Evolutionary conservation across 2,329 filamentous ascomycete genomes (phyloP), one percentile per base, ranked within the genome.

Genomic region (Fusarium sp.): DNA sequence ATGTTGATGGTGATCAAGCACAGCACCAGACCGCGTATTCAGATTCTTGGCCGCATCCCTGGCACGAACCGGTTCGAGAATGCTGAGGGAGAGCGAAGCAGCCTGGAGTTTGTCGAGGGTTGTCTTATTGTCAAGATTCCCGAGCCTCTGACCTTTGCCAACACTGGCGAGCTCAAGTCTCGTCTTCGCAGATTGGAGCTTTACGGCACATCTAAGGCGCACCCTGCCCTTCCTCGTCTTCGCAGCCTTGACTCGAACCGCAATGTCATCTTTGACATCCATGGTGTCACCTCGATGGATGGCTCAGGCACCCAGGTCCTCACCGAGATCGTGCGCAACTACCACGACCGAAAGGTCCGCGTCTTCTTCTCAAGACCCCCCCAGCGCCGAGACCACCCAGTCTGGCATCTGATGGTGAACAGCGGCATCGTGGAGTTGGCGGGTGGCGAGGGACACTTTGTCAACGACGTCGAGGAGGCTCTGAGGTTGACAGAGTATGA

Each of bases 61-160:
- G 94, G 94, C 13, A 97, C 94, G 0, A 90, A 93, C 74, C 91
- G 91, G 6, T 98, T 97, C 79, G 94, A 96, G 74, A 97, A 97
- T 78, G 95, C 95, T 2, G 95, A 92, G 78, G 85, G 92, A 1
- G 90, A 93, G 66, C 89, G 92, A 0, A 91, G 93, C 52, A 88
- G 89, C 32, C 87, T 98, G 4, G 96, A 98, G 81, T 95, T 97
- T 78, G 89, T 98, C 63, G 95, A 98, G 74, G 94, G 96, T 18
- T 97, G 94, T 70, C 86, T 99, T 11, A 98, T 99, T 70, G 95
- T 98, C 78, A 98, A 98, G 86, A 98, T 99, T 65, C 96, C 97
- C 0, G 97, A 99, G 81, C 97, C 97, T 0, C 86, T 99, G 60
- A 98, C 96, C 0, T 99, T 99, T 82, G 96, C 96, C 80, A 99